Percentiles rank a stretch among this genome's conserved stretches.
Conservation (phyloP, 2,329 filamentous ascomycete species). For the Aureobasidium melanogenum region DNA sequence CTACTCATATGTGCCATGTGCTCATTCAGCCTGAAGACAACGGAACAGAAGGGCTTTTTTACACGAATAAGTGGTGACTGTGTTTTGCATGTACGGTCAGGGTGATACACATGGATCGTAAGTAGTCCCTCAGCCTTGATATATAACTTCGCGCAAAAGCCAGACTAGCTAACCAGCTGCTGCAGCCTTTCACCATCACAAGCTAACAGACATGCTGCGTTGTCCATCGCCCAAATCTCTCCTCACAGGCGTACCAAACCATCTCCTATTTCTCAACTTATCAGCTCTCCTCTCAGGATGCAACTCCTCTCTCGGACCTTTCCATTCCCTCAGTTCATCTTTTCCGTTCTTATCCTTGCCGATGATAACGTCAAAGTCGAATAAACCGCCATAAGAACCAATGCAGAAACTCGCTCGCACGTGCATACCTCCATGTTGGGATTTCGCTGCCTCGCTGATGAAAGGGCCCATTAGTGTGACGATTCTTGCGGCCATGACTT, state of each 20-base stretch:
- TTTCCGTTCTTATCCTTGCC: slow-evolving; percentile 24
- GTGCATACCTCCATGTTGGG: slow-evolving; percentile 31
- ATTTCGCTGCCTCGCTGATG: slow-evolving; percentile 33
- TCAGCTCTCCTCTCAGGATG: slow-evolving; percentile 32
- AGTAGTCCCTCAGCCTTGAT: too few relatives aligned
- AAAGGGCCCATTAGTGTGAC: slow-evolving; percentile 31
- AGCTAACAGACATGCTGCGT: not conserved
- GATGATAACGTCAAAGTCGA: slow-evolving; percentile 37
- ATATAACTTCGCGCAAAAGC: too few relatives aligned
- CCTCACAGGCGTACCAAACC: slow-evolving; percentile 26
- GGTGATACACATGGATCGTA: too few relatives aligned
- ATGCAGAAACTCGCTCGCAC: slow-evolving; percentile 39
- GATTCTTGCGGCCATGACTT: slow-evolving; percentile 32
- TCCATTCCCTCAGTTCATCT: slow-evolving; percentile 32
- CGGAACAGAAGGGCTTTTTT: too few relatives aligned
- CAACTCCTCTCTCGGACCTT: slow-evolving; percentile 36
- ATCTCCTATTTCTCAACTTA: slow-evolving; percentile 35
- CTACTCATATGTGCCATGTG: too few relatives aligned
- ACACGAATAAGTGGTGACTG: too few relatives aligned
- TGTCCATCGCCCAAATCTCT: not conserved
- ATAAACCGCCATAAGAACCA: slow-evolving; percentile 32
- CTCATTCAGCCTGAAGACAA: too few relatives aligned
- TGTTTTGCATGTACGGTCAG: too few relatives aligned
- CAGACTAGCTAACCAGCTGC: not conserved
- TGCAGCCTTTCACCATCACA: not conserved